Percentiles rank a stretch among this genome's conserved stretches.
These are phyloP conservation scores for Pleurotus tuoliensis DNA, from an alignment of 768 basidiomycete species.

Conservation along the genomic window DNA sequence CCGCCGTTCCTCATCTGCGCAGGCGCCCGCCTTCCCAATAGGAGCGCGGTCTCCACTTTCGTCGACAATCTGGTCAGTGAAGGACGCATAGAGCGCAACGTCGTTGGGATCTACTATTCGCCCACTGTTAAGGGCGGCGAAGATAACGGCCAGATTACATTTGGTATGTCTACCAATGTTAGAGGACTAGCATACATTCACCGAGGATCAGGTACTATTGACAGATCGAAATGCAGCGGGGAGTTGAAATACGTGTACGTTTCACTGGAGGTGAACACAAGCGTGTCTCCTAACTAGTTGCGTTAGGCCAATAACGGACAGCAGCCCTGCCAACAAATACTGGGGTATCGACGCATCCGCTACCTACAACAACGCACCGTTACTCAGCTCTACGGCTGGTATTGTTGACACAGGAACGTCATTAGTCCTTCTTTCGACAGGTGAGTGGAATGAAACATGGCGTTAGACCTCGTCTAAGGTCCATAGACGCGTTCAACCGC, in stretches of 20 bases:
- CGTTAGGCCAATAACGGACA: conserved; percentile 14
- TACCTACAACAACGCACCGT: conserved; percentile 25
- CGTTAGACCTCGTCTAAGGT: background rate
- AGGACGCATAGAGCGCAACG: conserved; percentile 21
- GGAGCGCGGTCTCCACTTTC: conserved; percentile 30
- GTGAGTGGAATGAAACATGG: background rate
- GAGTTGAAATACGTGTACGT: conserved; percentile 30
- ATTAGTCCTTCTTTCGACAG: background rate
- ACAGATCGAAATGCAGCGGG: conserved; percentile 22
- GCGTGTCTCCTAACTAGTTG: background rate
- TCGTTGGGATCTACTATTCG: conserved; percentile 32
- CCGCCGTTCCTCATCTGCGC: background rate
- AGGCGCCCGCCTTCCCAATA: conserved; percentile 11
- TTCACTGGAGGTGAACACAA: background rate
- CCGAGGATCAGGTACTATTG: conserved; percentile 8
- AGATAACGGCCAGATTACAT: conserved; percentile 15
- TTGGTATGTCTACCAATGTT: conserved; percentile 14
- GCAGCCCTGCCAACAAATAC: conserved; percentile 25
- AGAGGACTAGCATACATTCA: no score
- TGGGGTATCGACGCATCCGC: conserved; percentile 43
- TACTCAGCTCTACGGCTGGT: conserved; percentile 26
- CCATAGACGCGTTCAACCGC: conserved; percentile 30
- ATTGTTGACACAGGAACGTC: conserved; percentile 32
- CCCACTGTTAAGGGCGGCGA: conserved; percentile 24
- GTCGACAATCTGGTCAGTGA: conserved; percentile 33